Evolutionary conservation across 2,329 filamentous ascomycete genomes (phyloP).

Genomic region (Clarireedia sp.): DNA sequence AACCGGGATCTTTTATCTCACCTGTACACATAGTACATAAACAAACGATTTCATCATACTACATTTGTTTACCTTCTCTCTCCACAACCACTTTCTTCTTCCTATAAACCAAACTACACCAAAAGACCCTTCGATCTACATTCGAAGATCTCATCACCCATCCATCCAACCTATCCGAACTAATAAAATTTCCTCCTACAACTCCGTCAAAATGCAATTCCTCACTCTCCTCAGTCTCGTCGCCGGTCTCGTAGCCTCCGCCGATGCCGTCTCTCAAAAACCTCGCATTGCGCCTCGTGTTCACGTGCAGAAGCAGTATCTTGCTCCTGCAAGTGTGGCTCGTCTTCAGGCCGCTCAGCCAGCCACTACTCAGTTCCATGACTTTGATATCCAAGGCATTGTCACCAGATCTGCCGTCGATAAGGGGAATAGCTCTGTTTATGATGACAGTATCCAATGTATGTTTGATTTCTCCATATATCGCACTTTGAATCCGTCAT

Average conservation of each 20-base stretch:
- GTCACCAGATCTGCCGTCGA: slow-evolving; percentile 5
- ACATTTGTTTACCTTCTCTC: background rate
- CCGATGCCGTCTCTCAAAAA: slow-evolving; percentile 1
- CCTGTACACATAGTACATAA: background rate
- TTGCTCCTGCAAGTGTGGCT: slow-evolving; percentile 12
- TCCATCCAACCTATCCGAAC: background rate
- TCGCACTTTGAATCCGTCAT: slow-evolving; percentile 10
- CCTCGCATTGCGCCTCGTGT: slow-evolving; percentile 2
- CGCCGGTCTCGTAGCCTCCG: slow-evolving; percentile 7
- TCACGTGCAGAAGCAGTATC: background rate
- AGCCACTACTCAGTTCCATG: background rate
- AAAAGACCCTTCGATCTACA: background rate
- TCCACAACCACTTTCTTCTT: background rate
- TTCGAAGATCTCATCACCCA: background rate
- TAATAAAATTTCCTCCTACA: background rate
- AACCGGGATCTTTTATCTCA: background rate
- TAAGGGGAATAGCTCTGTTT: background rate
- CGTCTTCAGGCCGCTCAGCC: slow-evolving; percentile 10
- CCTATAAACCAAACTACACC: background rate
- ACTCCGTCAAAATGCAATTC: slow-evolving; percentile 7
- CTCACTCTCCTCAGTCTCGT: slow-evolving; percentile 3
- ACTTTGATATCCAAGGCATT: background rate
- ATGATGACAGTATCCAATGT: slow-evolving; percentile 8
- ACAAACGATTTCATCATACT: background rate
- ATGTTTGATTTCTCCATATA: slow-evolving; percentile 12